Base-by-base conservation (phyloP, 495 filamentous ascomycete species). In the Penicillium flavigenum region DNA sequence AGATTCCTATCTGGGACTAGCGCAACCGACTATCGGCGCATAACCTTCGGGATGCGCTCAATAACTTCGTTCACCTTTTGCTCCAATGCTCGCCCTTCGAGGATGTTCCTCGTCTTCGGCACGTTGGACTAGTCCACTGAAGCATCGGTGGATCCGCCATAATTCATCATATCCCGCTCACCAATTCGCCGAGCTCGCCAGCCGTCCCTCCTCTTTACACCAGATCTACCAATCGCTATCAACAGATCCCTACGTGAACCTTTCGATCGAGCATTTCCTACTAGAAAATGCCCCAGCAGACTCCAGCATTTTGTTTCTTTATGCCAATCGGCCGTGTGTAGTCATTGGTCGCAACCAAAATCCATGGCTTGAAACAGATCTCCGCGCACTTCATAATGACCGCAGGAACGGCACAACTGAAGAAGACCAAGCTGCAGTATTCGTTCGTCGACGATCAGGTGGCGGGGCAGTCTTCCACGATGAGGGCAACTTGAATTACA, bases 271-370 rank as follows among this genome's bases (percentile, higher is more conserved):
- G 76, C 89, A 97, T 69, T 86, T 88, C 71, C 85, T 98, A 5
- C 84, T 98, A 1, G 81, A 87, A 53, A 82, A 86, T 39, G 82
- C 89, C 0, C 81, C 85, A 0, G 73, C 82, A 5, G 79, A 87
- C 59, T 92, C 91, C 5, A 84, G 80, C 42, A 69, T 96, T 32
- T 81, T 97, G 0, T 92, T 97, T 57, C 79, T 98, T 17, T 98
- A 98, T 74, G 78, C 83, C 57, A 98, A 98, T 72, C 74, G 79
- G 12, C 91, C 93, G 8, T 88, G 88, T 71, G 80, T 98, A 48
- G 84, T 98, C 60, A 86, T 98, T 56, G 94, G 94, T 14, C 88
- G 93, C 46, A 98, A 98, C 70, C 94, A 98, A 68, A 98, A 98
- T 68, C 94, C 94, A 39, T 98, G 92, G 92, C 77, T 90, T 9